Evolutionary conservation across 78 protist genomes (phyloP).

Genomic region (Pelomyxa schiedti): DNA sequence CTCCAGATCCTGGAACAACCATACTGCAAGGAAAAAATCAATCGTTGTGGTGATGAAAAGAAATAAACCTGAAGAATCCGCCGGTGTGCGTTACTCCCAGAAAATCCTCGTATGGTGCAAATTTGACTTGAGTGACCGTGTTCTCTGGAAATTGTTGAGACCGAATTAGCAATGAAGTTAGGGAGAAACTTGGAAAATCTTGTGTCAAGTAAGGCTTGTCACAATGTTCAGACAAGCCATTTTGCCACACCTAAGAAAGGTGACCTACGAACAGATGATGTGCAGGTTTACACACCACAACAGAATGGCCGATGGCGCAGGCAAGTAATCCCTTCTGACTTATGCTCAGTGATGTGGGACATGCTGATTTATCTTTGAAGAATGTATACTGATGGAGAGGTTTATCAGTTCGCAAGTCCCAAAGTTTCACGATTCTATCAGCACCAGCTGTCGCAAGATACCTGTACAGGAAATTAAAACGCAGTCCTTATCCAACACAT

Average conservation of each 20-base stretch:
- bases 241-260: slow-evolving; percentile 29
- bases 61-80: slow-evolving; percentile 49
- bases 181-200: not conserved
- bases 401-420: slow-evolving; percentile 85
- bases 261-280: slow-evolving; percentile 49
- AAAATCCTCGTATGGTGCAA: slow-evolving; percentile 93
- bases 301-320: slow-evolving; percentile 35
- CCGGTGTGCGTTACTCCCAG: slow-evolving; percentile 71
- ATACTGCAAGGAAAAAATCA: not conserved
- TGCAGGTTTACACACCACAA: slow-evolving; percentile 38
- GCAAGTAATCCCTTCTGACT: slow-evolving; percentile 76
- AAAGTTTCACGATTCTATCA: slow-evolving; percentile 63
- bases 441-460: slow-evolving; percentile 23
- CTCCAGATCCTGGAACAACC: slow-evolving; percentile 82
- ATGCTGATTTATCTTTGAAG: slow-evolving; percentile 15
- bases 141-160: too few relatives aligned
- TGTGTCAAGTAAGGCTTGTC: slow-evolving; percentile 66
- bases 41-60: not conserved
- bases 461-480: not conserved
- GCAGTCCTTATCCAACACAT: not conserved
- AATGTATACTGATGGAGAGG: slow-evolving; percentile 58
- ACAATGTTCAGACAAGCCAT: slow-evolving; percentile 20
- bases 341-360: slow-evolving; percentile 47
- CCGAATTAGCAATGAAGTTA: too few relatives aligned
- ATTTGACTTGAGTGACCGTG: slow-evolving; percentile 28